Evolutionary conservation across 306 rosid species (phyloP), one percentile per base, ranked within the genome.

Genomic region (Arachis stenosperma): DNA sequence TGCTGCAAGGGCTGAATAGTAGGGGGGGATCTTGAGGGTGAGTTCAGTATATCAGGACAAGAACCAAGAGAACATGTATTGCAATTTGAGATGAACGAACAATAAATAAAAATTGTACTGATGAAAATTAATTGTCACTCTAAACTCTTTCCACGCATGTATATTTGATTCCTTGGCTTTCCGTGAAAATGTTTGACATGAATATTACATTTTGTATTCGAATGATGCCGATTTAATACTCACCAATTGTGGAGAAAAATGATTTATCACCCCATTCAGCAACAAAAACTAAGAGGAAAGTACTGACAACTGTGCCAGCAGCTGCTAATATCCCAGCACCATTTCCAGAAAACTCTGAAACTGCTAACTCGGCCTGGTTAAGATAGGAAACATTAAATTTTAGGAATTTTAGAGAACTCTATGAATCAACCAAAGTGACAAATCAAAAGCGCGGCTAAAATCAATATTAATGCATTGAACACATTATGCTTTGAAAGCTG

Each of bases 181-280:
- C 37, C 15, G 39, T 43, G 27, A 69, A 15, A 8, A 15, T n/a
- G 3, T 40, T 73, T 69, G 54, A 62, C 44, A 60, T 54, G 70
- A 53, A 74, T 7, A 52, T 58, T 43, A n/a, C 41, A 66, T 58
- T 71, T 17, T 15, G 15, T 46, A 17, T 14, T 12, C 70, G 60
- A 43, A 75, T 5, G 36, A 33, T 59, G 68, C 75, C 48, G 51
- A 70, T 47, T 51, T 78, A 58, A 36, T 50, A 79, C 90, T 83
- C 80, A 94, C 99, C 99, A 66, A 94, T 90, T 51, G 99, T 91
- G 40, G 99, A 91, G 87, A 94, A 91, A 84, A 94, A 91, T 61
- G 97, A 94, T 71, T 94, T 94, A 75, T 94, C 99, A 15, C 99
- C 97, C 99, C 99, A 94, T 80, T 94, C 97, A 47, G 99, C 97